A percentile compares a stretch with the other conserved stretches of the same genome.
Evolutionary conservation across 768 basidiomycete genomes (phyloP).

Genomic region (Hygrocybe punicea): DNA sequence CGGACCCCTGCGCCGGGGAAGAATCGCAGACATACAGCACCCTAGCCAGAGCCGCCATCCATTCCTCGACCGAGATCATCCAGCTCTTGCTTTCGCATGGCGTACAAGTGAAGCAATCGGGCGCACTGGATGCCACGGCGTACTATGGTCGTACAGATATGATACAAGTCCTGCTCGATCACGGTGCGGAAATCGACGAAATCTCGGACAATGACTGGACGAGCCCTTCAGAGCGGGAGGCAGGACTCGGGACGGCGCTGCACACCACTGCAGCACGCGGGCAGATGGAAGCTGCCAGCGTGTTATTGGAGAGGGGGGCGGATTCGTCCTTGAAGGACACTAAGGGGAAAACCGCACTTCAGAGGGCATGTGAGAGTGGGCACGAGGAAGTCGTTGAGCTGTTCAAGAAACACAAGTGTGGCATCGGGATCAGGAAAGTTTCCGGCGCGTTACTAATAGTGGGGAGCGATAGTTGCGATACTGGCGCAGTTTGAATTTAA

Average conservation of each 20-base stretch:
- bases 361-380: background rate
- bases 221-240: conserved; percentile 8
- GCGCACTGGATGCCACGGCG: conserved; percentile 14
- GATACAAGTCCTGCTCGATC: conserved; percentile 12
- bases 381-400: background rate
- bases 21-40: conserved; percentile 3
- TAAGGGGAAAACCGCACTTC: background rate
- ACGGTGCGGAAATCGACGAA: conserved; percentile 16
- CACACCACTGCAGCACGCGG: conserved; percentile 13
- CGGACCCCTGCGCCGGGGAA: conserved; percentile 8
- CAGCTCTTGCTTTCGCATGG: conserved; percentile 8
- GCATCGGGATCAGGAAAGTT: too few species aligned
- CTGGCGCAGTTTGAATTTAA: too few species aligned
- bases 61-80: background rate
- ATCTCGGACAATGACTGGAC: conserved; percentile 12
- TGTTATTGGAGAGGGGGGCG: background rate
- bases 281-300: conserved; percentile 8
- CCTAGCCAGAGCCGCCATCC: conserved; percentile 13
- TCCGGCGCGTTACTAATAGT: too few species aligned
- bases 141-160: conserved; percentile 13
- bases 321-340: background rate
- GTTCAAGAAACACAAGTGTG: background rate
- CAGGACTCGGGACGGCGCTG: conserved; percentile 17
- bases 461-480: too few species aligned
- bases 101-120: conserved; percentile 11